phyloP scores from a whole-genome alignment of 148 eudicot genomes.

The Vaccinium macrocarpon region DNA sequence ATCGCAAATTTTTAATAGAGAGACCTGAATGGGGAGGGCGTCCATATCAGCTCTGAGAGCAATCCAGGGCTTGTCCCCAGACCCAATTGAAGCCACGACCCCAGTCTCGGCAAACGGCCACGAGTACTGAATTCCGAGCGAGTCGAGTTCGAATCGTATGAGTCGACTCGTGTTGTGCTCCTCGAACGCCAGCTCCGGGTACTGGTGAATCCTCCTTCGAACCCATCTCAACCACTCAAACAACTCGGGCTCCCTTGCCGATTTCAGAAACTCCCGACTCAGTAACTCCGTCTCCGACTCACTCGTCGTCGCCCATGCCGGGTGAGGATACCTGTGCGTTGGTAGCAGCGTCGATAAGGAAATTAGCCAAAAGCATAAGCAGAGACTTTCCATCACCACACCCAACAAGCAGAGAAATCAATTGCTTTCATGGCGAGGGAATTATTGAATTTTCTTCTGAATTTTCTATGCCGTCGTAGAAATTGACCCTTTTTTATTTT shows the following conservation, averaged over 20 bases:
- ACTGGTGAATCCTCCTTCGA: conserved; percentile 55
- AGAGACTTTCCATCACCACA: background rate
- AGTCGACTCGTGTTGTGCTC: conserved; percentile 59
- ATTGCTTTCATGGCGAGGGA: background rate
- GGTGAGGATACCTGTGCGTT: background rate
- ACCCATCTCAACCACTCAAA: conserved; percentile 48
- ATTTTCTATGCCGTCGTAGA: background rate
- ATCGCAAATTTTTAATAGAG: no score
- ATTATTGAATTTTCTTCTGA: background rate
- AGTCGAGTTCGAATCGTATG: conserved; percentile 53
- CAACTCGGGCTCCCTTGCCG: conserved; percentile 52
- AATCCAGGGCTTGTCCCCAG: conserved; percentile 32
- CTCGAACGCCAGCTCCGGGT: conserved; percentile 65
- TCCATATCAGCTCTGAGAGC: conserved; percentile 51
- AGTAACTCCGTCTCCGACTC: conserved; percentile 23
- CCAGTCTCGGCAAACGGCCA: conserved; percentile 62
- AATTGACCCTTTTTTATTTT: background rate
- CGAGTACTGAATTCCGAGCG: conserved; percentile 47
- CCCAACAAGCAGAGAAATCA: background rate
- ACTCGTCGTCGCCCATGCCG: background rate
- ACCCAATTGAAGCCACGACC: conserved; percentile 36
- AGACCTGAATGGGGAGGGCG: conserved; percentile 49
- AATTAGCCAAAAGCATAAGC: background rate
- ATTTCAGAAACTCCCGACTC: conserved; percentile 41
- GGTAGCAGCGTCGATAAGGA: background rate